Percentiles rank a stretch among this genome's conserved stretches.
Conservation (phyloP, 306 rosid genomes). For the Comarum palustre region DNA sequence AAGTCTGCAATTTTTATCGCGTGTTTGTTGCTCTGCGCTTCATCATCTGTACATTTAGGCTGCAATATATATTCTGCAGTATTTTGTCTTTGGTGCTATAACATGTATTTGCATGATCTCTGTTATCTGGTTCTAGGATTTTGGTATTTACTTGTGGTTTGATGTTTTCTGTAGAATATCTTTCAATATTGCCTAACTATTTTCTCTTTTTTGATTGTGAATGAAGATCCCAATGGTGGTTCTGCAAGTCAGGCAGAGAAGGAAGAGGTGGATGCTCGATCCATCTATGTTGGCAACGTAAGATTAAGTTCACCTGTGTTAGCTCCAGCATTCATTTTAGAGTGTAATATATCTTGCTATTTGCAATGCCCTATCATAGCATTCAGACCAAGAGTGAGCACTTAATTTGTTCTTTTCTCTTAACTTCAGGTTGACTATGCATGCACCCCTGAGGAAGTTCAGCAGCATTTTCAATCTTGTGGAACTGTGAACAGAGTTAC, state of each 20-base stretch:
- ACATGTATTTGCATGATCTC: neutral
- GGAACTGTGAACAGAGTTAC: constrained; percentile 99
- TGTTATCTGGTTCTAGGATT: neutral
- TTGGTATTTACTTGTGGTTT: neutral
- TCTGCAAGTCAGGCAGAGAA: constrained; percentile 91
- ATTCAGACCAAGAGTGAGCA: neutral
- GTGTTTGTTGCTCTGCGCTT: neutral
- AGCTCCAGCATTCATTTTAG: neutral
- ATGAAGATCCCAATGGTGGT: constrained; percentile 64
- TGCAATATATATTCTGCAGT: neutral
- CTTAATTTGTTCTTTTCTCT: constrained; percentile 11
- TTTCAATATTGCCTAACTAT: neutral
- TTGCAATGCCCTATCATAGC: neutral
- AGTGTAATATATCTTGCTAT: constrained; percentile 4
- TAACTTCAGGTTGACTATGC: constrained; percentile 85
- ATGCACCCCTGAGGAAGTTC: constrained; percentile 98
- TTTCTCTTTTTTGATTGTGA: constrained; percentile 29
- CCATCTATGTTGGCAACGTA: constrained; percentile 99
- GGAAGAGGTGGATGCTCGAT: constrained; percentile 96
- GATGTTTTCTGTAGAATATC: constrained; percentile 9
- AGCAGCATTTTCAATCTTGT: constrained; percentile 99
- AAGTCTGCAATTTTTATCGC: no score
- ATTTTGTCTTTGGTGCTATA: neutral
- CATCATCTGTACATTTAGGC: neutral
- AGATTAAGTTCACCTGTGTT: constrained; percentile 16